Conservation (phyloP, 306 rosid species). For the Acacia crassicarpa region DNA sequence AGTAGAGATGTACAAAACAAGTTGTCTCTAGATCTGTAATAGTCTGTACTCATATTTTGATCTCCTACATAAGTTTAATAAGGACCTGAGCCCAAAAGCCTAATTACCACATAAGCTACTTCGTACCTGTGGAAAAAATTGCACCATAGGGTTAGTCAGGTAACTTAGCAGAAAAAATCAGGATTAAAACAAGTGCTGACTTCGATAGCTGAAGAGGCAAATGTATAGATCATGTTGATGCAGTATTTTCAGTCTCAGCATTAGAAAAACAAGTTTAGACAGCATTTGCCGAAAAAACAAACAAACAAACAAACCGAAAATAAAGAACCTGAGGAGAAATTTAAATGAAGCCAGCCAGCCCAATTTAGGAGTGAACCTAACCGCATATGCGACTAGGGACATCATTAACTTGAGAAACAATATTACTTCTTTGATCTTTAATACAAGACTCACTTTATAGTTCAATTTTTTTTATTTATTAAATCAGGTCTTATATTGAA, state of each 20-base stretch:
- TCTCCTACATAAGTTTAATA: neutral
- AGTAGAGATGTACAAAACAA: neutral
- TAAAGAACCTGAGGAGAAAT: conserved; percentile 5
- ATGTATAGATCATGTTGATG: neutral
- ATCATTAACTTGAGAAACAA: neutral
- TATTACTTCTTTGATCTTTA: too few relatives aligned
- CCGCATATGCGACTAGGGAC: conserved; percentile 2
- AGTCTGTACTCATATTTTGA: neutral
- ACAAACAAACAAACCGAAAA: neutral
- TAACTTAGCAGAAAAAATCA: conserved; percentile 6
- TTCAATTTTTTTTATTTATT: too few relatives aligned
- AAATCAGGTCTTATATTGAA: too few relatives aligned
- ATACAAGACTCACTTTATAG: too few relatives aligned
- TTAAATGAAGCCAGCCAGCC: conserved; percentile 24
- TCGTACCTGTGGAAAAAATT: conserved; percentile 16
- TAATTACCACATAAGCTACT: neutral
- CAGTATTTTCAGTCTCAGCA: neutral
- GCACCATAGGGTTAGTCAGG: neutral
- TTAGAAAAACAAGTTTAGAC: neutral
- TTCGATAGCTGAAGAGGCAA: neutral
- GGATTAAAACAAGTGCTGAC: conserved; percentile 2
- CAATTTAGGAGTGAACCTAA: conserved; percentile 19
- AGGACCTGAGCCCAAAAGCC: conserved; percentile 17
- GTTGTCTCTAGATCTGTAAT: neutral
- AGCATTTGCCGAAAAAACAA: neutral